phyloP scores from a whole-genome alignment of 768 basidiomycete species.

The Cantharellus anzutake region DNA sequence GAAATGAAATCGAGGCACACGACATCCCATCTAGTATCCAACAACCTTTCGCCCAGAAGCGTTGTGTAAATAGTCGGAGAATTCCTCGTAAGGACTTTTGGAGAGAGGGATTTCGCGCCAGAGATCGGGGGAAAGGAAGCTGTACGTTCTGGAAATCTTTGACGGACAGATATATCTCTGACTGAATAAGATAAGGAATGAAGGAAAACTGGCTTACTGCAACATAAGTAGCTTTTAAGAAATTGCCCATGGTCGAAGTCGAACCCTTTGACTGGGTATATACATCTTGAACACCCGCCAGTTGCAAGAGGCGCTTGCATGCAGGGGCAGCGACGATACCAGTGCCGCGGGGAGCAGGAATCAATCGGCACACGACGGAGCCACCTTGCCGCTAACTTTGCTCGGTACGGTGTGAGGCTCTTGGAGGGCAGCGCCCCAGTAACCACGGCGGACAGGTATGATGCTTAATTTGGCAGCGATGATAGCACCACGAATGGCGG shows the following conservation, averaged over 20 bases:
- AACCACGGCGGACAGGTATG: constrained; percentile 94
- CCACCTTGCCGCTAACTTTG: constrained; percentile 98
- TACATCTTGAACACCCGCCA: constrained; percentile 93
- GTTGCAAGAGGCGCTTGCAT: constrained; percentile 86
- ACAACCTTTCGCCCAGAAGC: constrained; percentile 49
- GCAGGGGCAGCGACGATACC: constrained; percentile 99
- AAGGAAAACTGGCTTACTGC: constrained; percentile 34
- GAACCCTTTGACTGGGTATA: constrained; percentile 98
- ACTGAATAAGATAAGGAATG: not conserved
- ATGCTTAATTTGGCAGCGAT: constrained; percentile 96
- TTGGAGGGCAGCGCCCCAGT: constrained; percentile 99
- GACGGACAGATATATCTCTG: not conserved
- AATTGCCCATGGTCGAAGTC: constrained; percentile 97
- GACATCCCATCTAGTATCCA: constrained; percentile 11
- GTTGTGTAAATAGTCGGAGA: constrained; percentile 80
- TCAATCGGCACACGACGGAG: constrained; percentile 97
- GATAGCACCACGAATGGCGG: constrained; percentile 98
- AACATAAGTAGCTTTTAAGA: constrained; percentile 93
- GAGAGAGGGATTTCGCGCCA: constrained; percentile 89
- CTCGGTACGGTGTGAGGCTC: constrained; percentile 98
- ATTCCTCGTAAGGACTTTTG: constrained; percentile 86
- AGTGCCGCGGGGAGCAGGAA: constrained; percentile 95
- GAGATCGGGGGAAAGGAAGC: constrained; percentile 95
- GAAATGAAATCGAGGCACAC: no score
- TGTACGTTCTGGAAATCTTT: constrained; percentile 93